Conservation (phyloP, 225 moss, liverwort and hornwort genomes). For the Pleurozium schreberi region DNA sequence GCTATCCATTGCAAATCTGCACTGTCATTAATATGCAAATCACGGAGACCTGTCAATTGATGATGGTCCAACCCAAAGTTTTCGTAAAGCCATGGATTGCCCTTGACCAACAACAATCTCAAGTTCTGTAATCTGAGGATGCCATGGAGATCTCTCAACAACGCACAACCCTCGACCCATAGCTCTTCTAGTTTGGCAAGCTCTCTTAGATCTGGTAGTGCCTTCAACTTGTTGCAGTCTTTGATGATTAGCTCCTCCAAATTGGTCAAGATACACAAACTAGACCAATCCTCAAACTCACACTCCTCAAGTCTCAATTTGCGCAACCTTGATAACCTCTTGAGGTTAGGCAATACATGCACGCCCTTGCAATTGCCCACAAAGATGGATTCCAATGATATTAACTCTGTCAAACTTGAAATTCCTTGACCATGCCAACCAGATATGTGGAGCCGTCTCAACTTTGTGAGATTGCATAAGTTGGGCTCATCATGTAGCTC, state of each 20-base stretch:
- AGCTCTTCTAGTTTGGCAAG: rapidly evolving
- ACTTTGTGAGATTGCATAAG: rapidly evolving
- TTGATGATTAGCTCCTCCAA: rapidly evolving
- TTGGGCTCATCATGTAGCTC: rapidly evolving
- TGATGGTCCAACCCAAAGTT: rapidly evolving
- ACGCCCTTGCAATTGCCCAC: not conserved
- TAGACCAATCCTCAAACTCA: not conserved
- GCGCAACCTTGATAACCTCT: not conserved
- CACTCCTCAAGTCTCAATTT: rapidly evolving
- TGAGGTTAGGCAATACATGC: rapidly evolving
- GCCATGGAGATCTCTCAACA: not conserved
- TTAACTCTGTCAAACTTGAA: not conserved
- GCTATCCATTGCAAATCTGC: rapidly evolving
- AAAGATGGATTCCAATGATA: rapidly evolving
- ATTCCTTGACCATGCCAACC: not conserved
- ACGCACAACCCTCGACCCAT: rapidly evolving
- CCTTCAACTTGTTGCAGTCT: not conserved
- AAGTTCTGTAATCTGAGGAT: not conserved
- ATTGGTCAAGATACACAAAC: rapidly evolving
- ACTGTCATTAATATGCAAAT: rapidly evolving
- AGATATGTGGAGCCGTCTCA: rapidly evolving
- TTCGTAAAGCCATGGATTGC: not conserved
- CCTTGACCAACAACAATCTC: rapidly evolving
- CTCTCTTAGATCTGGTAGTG: rapidly evolving
- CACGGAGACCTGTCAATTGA: rapidly evolving